Evolutionary conservation across 78 protist species (phyloP), one percentile per base, ranked within the genome.

Genomic region (Isochrysis galbana): DNA sequence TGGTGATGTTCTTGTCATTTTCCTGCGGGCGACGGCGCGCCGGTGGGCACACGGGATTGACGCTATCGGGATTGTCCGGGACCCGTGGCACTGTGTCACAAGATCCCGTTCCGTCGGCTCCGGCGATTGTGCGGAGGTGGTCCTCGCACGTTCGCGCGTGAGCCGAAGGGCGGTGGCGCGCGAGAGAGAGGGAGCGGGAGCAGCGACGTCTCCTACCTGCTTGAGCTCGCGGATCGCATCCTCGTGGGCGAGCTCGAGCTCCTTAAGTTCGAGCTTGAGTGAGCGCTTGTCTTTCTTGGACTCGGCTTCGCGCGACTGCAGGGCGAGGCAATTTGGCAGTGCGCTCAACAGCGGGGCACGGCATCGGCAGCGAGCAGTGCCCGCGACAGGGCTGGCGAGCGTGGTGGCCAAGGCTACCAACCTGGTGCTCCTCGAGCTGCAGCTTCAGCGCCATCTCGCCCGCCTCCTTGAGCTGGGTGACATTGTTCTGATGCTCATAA

Each of bases 401-500:
- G 36, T 17, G 78, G 78, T 69, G 78, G 11, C 36, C 10, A 34
- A n/a, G n/a, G n/a, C n/a, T n/a, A n/a, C n/a, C n/a, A n/a, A 45
- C 32, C 32, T 48, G 41, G 54, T 90, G 89, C 42, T 93, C 94
- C 1, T 93, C 95, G 46, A 77, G 55, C 44, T 89, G 55, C 36
- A 88, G 91, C 94, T 69, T 80, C 67, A 91, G 86, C 87, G 92
- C 72, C 0, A 45, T 22, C 84, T 96, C 96, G 10, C 83, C 83
- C 69, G 91, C 96, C 42, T 87, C 69, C 55, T 96, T 95, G 61
- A 95, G 89, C 91, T 84, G 51, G 1, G 96, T 34, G n/a, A 95
- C 61, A 72, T 84, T 84, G 88, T 95, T 95, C 91, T 97, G 95
- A 89, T 97, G 96, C 95, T 97, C 98, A 51, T 94, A 96, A 23